Evolutionary conservation across 2,329 filamentous ascomycete genomes (phyloP).

Genomic region (Xylaria sp.): DNA sequence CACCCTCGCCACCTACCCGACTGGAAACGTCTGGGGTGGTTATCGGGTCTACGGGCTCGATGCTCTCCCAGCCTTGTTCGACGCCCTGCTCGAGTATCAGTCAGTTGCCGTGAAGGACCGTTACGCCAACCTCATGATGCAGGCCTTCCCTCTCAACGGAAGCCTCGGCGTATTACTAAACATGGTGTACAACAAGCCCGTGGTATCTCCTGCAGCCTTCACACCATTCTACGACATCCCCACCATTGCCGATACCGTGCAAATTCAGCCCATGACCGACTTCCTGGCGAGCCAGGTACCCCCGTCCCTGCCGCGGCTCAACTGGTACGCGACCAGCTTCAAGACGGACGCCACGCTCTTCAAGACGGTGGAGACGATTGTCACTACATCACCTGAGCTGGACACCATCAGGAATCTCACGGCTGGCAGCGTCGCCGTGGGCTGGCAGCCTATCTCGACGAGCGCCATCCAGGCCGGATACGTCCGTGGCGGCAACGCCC

Average conservation of each 20-base stretch:
- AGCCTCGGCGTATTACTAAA: slow-evolving; percentile 45
- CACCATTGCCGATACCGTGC: slow-evolving; percentile 44
- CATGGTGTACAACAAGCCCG: slow-evolving; percentile 48
- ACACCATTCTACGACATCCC: slow-evolving; percentile 46
- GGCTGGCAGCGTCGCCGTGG: slow-evolving; percentile 47
- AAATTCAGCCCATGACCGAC: slow-evolving; percentile 41
- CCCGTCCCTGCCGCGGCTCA: slow-evolving; percentile 43
- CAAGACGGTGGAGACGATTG: slow-evolving; percentile 39
- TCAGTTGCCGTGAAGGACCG: slow-evolving; percentile 45
- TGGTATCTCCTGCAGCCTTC: slow-evolving; percentile 44
- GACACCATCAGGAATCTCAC: slow-evolving; percentile 41
- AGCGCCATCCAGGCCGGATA: slow-evolving; percentile 45
- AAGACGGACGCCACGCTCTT: slow-evolving; percentile 43
- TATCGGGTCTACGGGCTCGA: slow-evolving; percentile 46
- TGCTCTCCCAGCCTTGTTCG: slow-evolving; percentile 43
- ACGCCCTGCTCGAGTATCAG: slow-evolving; percentile 46
- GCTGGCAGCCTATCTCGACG: slow-evolving; percentile 49
- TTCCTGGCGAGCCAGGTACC: slow-evolving; percentile 39
- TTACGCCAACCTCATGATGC: slow-evolving; percentile 49
- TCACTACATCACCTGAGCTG: slow-evolving; percentile 45
- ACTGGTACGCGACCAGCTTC: slow-evolving; percentile 48
- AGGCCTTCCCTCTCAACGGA: slow-evolving; percentile 46
- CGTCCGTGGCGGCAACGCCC: slow-evolving; percentile 47
- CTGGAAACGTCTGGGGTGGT: slow-evolving; percentile 45
- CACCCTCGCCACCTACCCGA: slow-evolving; percentile 44